Evolutionary conservation across 1,284 basidiomycete genomes (phyloP).

Genomic region (Rhodotorula sp.): DNA sequence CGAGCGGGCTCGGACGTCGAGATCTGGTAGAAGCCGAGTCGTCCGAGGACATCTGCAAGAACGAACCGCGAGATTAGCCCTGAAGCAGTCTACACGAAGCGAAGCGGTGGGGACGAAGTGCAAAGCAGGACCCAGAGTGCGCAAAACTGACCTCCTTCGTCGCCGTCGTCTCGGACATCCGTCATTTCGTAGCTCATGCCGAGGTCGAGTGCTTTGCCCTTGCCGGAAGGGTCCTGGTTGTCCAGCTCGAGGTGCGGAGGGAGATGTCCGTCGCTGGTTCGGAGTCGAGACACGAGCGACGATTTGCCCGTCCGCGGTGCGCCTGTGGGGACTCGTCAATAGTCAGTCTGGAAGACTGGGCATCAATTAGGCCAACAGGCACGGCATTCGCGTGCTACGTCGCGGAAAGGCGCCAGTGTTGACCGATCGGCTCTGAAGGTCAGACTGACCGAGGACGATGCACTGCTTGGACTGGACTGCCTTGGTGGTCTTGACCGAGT

Average conservation of each 20-base stretch:
- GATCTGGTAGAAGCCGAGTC: slow-evolving; percentile 36
- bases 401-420: neutral
- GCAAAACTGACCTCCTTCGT: slow-evolving; percentile 67
- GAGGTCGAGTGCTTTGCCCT: slow-evolving; percentile 57
- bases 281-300: slow-evolving; percentile 15
- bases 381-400: neutral
- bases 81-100: neutral
- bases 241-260: neutral
- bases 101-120: neutral
- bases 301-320: slow-evolving; percentile 11
- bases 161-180: slow-evolving; percentile 78
- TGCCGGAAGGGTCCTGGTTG: neutral
- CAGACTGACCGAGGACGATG: slow-evolving; percentile 71
- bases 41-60: slow-evolving; percentile 38
- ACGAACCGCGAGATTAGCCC: slow-evolving; percentile 27
- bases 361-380: neutral
- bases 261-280: slow-evolving; percentile 7
- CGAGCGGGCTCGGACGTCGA: slow-evolving; percentile 74
- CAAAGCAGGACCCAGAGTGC: slow-evolving; percentile 9
- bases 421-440: neutral
- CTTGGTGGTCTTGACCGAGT: slow-evolving; percentile 78
- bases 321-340: neutral
- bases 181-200: slow-evolving; percentile 84
- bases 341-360: too few relatives aligned
- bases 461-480: slow-evolving; percentile 83